phyloP scores from a whole-genome alignment of 352 stramenopile genomes.

The Phytophthora ramorum region DNA sequence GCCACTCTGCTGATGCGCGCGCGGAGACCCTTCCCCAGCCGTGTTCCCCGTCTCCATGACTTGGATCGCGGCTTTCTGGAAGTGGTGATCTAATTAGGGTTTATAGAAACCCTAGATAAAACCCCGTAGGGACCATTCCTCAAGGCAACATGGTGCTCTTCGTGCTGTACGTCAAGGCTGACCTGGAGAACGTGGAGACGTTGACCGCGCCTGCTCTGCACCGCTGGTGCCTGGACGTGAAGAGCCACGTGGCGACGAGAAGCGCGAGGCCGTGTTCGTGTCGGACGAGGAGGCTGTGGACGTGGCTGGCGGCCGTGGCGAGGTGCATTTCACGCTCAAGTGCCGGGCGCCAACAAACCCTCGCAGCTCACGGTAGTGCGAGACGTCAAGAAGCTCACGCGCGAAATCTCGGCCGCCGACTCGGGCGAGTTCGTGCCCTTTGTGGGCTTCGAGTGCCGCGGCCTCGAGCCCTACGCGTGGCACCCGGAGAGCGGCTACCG shows the following conservation, averaged over 20 bases:
- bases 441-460: constrained; percentile 88
- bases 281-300: constrained; percentile 83
- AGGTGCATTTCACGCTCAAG: constrained; percentile 87
- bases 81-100: neutral
- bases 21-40: constrained; percentile 14
- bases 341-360: constrained; percentile 84
- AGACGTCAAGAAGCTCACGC: constrained; percentile 89
- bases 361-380: constrained; percentile 84
- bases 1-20: constrained; percentile 3
- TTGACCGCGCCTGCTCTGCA: constrained; percentile 70
- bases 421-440: constrained; percentile 83
- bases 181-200: constrained; percentile 88
- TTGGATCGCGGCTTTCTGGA: constrained; percentile 11
- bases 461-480: constrained; percentile 84
- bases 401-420: constrained; percentile 58
- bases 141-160: constrained; percentile 72
- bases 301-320: constrained; percentile 73
- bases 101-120: too few species aligned
- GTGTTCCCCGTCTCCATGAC: constrained; percentile 16
- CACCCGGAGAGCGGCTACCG: constrained; percentile 81
- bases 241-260: constrained; percentile 83
- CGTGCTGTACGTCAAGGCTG: constrained; percentile 89
- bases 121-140: neutral
- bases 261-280: constrained; percentile 78
- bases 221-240: constrained; percentile 88